A percentile compares a stretch with the other conserved stretches of the same genome.
phyloP scores from a whole-genome alignment of 805 yeast genomes.

The Wickerhamiella bombiphila region DNA sequence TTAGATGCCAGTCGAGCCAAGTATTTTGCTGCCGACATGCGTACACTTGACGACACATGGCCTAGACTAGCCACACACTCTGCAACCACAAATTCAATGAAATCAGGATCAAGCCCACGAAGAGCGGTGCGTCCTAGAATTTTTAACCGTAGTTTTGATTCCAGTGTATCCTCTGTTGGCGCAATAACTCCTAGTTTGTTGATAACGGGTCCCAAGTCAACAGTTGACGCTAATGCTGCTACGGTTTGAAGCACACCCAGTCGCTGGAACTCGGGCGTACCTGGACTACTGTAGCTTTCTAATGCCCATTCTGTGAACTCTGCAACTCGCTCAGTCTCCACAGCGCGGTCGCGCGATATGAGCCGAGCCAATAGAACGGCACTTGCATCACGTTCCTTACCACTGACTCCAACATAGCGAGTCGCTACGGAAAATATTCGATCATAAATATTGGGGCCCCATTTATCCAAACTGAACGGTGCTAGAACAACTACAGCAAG shows the following conservation, averaged over 20 bases:
- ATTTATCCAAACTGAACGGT: constrained; percentile 48
- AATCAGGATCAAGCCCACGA: constrained; percentile 14
- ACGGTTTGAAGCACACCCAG: neutral
- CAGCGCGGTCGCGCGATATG: constrained; percentile 28
- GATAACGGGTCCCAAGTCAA: neutral
- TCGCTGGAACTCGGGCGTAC: neutral
- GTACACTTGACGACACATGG: constrained; percentile 37
- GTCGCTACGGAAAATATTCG: constrained; percentile 27
- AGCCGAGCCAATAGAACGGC: constrained; percentile 39
- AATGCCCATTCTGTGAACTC: neutral
- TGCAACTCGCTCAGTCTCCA: neutral
- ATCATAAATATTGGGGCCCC: constrained; percentile 24
- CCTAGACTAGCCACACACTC: constrained; percentile 32
- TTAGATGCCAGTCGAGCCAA: constrained; percentile 34
- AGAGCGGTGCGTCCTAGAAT: constrained; percentile 29
- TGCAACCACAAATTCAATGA: constrained; percentile 34
- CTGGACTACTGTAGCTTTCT: neutral
- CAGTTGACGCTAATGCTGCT: neutral
- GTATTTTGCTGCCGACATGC: constrained; percentile 57
- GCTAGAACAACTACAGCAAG: constrained; percentile 50
- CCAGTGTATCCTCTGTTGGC: neutral
- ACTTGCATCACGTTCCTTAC: constrained; percentile 44
- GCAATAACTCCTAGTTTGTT: neutral
- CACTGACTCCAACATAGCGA: constrained; percentile 29
- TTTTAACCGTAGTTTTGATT: constrained; percentile 17